Percentiles rank a stretch among this genome's conserved stretches.
phyloP scores from a whole-genome alignment of 495 filamentous ascomycete species.

The Haplographium delicatum region DNA sequence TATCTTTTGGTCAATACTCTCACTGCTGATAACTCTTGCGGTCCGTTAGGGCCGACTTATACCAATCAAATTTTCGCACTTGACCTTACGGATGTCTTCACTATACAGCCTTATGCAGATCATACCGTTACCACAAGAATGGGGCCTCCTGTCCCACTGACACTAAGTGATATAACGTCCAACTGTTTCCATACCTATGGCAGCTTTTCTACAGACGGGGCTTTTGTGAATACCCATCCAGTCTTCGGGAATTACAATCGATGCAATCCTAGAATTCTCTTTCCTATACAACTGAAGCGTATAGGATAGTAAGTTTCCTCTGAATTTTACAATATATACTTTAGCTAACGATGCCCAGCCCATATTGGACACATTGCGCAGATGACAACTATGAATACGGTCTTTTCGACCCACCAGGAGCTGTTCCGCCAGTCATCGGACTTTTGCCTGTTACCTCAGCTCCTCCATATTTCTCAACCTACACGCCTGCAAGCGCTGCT shows the following conservation, averaged over 20 bases:
- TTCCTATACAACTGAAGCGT: slow-evolving; percentile 7
- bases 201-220: not conserved
- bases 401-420: slow-evolving; percentile 19
- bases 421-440: slow-evolving; percentile 4
- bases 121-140: not conserved
- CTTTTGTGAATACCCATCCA: slow-evolving; percentile 7
- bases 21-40: slow-evolving; percentile 11
- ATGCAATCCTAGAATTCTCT: slow-evolving; percentile 15
- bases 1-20: slow-evolving; percentile 31
- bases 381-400: slow-evolving; percentile 9
- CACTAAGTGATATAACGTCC: slow-evolving; percentile 6
- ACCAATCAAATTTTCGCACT: slow-evolving; percentile 12
- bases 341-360: not conserved
- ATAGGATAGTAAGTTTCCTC: slow-evolving; percentile 14
- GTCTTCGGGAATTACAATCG: slow-evolving; percentile 6
- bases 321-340: not conserved
- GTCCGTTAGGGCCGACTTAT: slow-evolving; percentile 14
- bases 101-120: slow-evolving; percentile 18
- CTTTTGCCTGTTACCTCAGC: slow-evolving; percentile 4
- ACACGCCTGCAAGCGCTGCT: not conserved
- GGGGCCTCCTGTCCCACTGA: slow-evolving; percentile 1
- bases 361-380: slow-evolving; percentile 17
- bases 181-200: slow-evolving; percentile 1
- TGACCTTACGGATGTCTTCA: slow-evolving; percentile 13
- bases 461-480: not conserved